These are phyloP conservation scores for Lindgomyces ingoldianus DNA, from an alignment of 495 filamentous ascomycete species.

Conservation along the genomic window DNA sequence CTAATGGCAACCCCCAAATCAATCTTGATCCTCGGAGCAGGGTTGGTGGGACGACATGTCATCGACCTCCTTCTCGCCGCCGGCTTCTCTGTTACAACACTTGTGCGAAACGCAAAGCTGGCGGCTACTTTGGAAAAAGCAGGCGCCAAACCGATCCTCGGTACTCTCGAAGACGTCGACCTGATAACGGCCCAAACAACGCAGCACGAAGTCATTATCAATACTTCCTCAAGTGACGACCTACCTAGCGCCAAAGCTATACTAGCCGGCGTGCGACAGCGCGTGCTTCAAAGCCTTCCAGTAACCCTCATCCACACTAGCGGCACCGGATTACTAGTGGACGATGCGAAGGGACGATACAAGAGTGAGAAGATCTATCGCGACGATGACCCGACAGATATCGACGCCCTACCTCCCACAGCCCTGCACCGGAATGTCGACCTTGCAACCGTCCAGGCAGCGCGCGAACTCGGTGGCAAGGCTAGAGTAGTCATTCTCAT, in stretches of 20 bases:
- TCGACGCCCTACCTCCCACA: constrained; percentile 45
- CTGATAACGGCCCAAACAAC: constrained; percentile 42
- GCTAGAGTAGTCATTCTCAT: constrained; percentile 48
- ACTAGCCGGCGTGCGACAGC: constrained; percentile 42
- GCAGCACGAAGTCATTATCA: constrained; percentile 40
- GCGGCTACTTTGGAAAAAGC: constrained; percentile 34
- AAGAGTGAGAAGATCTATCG: constrained; percentile 44
- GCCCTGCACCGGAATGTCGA: constrained; percentile 50
- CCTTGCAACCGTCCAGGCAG: constrained; percentile 44
- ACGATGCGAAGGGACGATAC: constrained; percentile 26
- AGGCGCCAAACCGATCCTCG: constrained; percentile 37
- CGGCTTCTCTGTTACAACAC: constrained; percentile 43
- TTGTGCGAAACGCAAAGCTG: constrained; percentile 40
- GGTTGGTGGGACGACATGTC: constrained; percentile 47
- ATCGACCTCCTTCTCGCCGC: constrained; percentile 45
- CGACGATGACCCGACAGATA: constrained; percentile 38
- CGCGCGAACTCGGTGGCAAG: constrained; percentile 39
- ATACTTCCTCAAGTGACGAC: constrained; percentile 48
- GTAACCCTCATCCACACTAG: constrained; percentile 50
- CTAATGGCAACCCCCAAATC: not conserved
- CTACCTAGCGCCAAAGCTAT: constrained; percentile 44
- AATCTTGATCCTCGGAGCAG: constrained; percentile 48
- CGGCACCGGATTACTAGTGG: constrained; percentile 39
- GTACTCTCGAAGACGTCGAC: constrained; percentile 38
- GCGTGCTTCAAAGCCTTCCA: constrained; percentile 34